phyloP scores from a whole-genome alignment of 2,329 filamentous ascomycete species.

The Tolypocladium endophyticum region DNA sequence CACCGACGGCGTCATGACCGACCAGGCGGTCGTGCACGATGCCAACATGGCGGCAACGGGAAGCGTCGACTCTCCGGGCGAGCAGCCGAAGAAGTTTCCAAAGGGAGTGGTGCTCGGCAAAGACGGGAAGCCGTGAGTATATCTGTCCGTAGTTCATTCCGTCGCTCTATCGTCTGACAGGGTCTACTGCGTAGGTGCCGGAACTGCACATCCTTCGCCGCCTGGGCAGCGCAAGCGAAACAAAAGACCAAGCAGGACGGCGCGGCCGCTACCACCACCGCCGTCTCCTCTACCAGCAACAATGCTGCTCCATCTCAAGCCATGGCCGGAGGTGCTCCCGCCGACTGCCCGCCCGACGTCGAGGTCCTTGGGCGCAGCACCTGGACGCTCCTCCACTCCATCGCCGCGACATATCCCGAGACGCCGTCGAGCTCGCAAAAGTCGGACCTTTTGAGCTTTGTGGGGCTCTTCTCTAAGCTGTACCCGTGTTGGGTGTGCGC shows the following conservation, averaged over 20 bases:
- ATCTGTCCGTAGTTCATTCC: not conserved
- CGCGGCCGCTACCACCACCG: not conserved
- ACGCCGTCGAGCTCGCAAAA: slow-evolving; percentile 60
- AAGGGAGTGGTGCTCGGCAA: slow-evolving; percentile 67
- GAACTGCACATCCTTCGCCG: slow-evolving; percentile 19
- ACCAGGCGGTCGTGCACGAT: slow-evolving; percentile 22
- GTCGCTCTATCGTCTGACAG: not conserved
- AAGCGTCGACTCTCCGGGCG: slow-evolving; percentile 11
- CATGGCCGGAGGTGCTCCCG: slow-evolving; percentile 26
- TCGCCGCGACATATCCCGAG: slow-evolving; percentile 77
- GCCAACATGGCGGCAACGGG: slow-evolving; percentile 8
- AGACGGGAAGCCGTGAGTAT: slow-evolving; percentile 72
- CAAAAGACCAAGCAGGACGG: slow-evolving; percentile 12
- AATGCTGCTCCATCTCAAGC: slow-evolving; percentile 17
- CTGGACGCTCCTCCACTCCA: slow-evolving; percentile 89
- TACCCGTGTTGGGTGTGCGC: slow-evolving; percentile 97
- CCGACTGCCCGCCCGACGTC: slow-evolving; percentile 84
- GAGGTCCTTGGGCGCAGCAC: slow-evolving; percentile 75
- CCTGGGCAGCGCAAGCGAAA: slow-evolving; percentile 16
- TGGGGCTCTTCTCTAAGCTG: slow-evolving; percentile 69
- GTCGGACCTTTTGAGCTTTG: slow-evolving; percentile 64
- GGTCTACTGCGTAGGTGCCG: slow-evolving; percentile 17
- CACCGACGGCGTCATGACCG: slow-evolving; percentile 20
- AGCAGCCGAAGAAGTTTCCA: slow-evolving; percentile 44
- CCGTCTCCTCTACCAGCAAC: slow-evolving; percentile 9